A percentile compares a stretch with the other conserved stretches of the same genome.
phyloP scores from a whole-genome alignment of 2,329 filamentous ascomycete species.

The Helotiales sp. region DNA sequence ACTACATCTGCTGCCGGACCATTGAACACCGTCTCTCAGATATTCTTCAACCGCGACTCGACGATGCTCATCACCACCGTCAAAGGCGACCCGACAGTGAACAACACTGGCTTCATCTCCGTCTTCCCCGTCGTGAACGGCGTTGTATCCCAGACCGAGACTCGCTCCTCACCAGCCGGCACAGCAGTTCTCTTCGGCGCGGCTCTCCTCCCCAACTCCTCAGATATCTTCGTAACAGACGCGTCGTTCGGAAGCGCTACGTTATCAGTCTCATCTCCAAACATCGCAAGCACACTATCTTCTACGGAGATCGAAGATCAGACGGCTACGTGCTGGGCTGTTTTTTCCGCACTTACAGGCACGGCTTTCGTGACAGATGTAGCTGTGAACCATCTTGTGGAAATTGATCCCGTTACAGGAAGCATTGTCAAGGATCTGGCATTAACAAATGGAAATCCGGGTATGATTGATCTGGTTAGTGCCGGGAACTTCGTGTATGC shows the following conservation, averaged over 20 bases:
- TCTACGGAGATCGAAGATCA: slow-evolving; percentile 52
- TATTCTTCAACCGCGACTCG: slow-evolving; percentile 62
- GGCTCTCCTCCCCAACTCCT: slow-evolving; percentile 49
- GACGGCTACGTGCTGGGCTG: slow-evolving; percentile 63
- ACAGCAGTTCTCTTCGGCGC: slow-evolving; percentile 64
- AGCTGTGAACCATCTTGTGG: slow-evolving; percentile 56
- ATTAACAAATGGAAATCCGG: slow-evolving; percentile 52
- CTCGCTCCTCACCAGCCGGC: slow-evolving; percentile 53
- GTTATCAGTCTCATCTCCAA: slow-evolving; percentile 48
- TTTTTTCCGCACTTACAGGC: slow-evolving; percentile 53
- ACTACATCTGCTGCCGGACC: slow-evolving; percentile 63
- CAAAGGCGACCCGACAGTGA: slow-evolving; percentile 61
- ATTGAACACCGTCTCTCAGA: slow-evolving; percentile 62
- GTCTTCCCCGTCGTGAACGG: slow-evolving; percentile 50
- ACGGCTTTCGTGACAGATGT: slow-evolving; percentile 65
- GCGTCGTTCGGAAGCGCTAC: slow-evolving; percentile 61
- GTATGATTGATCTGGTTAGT: slow-evolving; percentile 59
- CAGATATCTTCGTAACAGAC: slow-evolving; percentile 57
- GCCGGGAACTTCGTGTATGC: slow-evolving; percentile 63
- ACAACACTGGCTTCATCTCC: slow-evolving; percentile 62
- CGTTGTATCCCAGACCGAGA: slow-evolving; percentile 38
- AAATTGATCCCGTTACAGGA: slow-evolving; percentile 58
- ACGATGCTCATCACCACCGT: slow-evolving; percentile 59
- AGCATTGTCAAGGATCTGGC: slow-evolving; percentile 52
- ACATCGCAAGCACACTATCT: slow-evolving; percentile 42